Conservation (phyloP, 106 monocot species). For the Acorus gramineus region DNA sequence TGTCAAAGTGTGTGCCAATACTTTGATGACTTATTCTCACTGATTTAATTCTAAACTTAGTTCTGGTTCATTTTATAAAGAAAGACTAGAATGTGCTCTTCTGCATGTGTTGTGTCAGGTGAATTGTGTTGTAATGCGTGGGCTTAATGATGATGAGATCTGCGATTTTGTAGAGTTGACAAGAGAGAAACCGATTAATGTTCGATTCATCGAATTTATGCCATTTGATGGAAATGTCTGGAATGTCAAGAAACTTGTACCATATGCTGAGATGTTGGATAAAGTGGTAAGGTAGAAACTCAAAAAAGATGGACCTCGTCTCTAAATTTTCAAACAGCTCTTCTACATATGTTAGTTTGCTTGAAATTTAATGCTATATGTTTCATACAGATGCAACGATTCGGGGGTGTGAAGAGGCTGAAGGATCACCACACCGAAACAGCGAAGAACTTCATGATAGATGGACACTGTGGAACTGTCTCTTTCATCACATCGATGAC, state of each 20-base stretch:
- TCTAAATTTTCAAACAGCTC: not conserved
- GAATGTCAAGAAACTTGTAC: conserved; percentile 88
- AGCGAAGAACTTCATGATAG: conserved; percentile 84
- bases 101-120: conserved; percentile 31
- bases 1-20: conserved; percentile 54
- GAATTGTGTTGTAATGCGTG: conserved; percentile 97
- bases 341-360: too few relatives aligned
- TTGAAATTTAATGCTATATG: not conserved
- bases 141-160: conserved; percentile 95
- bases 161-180: conserved; percentile 94
- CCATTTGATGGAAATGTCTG: conserved; percentile 99
- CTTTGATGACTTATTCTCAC: not conserved
- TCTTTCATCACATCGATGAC: conserved; percentile 99
- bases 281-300: conserved; percentile 93
- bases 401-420: conserved; percentile 52
- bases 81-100: not conserved
- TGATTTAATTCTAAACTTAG: not conserved
- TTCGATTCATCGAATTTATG: conserved; percentile 99
- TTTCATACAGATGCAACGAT: conserved; percentile 32
- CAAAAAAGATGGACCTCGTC: not conserved
- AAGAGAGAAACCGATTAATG: conserved; percentile 73
- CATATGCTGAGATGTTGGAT: conserved; percentile 97
- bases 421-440: conserved; percentile 69
- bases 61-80: not conserved
- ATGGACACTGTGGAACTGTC: conserved; percentile 76